Base-by-base conservation (phyloP, 2,329 filamentous ascomycete genomes). In the Penicillium sp. region DNA sequence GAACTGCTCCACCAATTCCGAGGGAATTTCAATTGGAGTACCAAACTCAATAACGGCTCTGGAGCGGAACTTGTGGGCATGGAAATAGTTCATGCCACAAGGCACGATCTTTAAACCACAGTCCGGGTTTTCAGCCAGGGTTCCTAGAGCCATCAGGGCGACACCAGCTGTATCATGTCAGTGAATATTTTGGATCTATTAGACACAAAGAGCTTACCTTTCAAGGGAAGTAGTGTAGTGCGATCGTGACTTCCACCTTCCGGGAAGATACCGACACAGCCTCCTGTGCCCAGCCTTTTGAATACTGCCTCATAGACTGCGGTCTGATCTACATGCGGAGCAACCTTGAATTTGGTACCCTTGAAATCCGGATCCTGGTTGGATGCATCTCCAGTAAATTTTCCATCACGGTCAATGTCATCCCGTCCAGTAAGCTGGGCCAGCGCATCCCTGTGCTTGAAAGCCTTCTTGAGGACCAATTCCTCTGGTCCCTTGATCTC, bases 21-120 rank as follows among this genome's bases (percentile, higher is more conserved):
- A 79, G 0, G 91, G 88, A 10, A 97, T 86, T 62, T 96, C 89
- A 60, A 97, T 87, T 0, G 94, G 91, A 26, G 85, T 87, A 9
- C 94, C 94, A 67, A 97, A 99, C 70, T 99, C 94, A 57, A 97
- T 87, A 5, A 99, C 93, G 35, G 93, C 94, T 70, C 94, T 85
- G 61, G 93, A 97, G 43, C 93, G 88, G 76, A 99, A 99, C 74
- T 97, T 99, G 81, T 99, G 93, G 0, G 93, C 90, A 75, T 97
- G 93, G 77, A 99, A 99, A 76, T 99, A 99, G 75, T 99, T 99
- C 93, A 99, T 97, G 66, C 93, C 93, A 49, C 94, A 92, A 4
- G 94, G 94, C 25, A 99, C 90, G 66, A 99, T 97, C 75, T 92
- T 95, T 59, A 99, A 80, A 30, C 90, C 91, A 69, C 90, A 96